A percentile compares a stretch with the other conserved stretches of the same genome.
Evolutionary conservation across 441 rosid genomes (phyloP).

Genomic region (Euphorbia schlechtendalii): DNA sequence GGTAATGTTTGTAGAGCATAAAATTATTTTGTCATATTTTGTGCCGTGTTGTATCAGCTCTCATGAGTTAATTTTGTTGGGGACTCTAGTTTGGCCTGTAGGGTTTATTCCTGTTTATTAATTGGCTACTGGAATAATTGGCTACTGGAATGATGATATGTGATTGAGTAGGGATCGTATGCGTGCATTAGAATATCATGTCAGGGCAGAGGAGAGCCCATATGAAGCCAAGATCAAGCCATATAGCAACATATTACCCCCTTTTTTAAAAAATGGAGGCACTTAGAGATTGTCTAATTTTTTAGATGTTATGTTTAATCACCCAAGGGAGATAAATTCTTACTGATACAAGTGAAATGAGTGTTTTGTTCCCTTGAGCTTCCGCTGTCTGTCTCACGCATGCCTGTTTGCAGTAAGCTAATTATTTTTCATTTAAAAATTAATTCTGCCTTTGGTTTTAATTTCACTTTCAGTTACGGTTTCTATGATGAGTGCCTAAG

Average conservation of each 20-base stretch:
- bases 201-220: background rate
- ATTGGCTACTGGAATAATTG: too few species aligned
- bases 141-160: background rate
- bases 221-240: too few species aligned
- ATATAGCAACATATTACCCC: too few species aligned
- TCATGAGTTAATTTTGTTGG: too few species aligned
- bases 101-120: too few species aligned
- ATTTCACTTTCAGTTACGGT: slow-evolving; percentile 67
- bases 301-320: slow-evolving; percentile 3
- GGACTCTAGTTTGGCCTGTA: too few species aligned
- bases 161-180: background rate
- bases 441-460: background rate
- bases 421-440: background rate
- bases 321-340: background rate
- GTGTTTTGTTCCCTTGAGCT: background rate
- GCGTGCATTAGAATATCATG: background rate
- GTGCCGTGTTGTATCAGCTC: background rate
- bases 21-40: background rate
- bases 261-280: too few species aligned
- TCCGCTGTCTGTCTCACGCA: background rate
- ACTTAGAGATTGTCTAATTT: too few species aligned
- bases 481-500: slow-evolving; percentile 95
- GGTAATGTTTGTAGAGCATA: background rate
- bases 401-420: background rate
- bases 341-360: background rate